phyloP scores from a whole-genome alignment of 1,284 basidiomycete genomes.

The Ustilago nuda region DNA sequence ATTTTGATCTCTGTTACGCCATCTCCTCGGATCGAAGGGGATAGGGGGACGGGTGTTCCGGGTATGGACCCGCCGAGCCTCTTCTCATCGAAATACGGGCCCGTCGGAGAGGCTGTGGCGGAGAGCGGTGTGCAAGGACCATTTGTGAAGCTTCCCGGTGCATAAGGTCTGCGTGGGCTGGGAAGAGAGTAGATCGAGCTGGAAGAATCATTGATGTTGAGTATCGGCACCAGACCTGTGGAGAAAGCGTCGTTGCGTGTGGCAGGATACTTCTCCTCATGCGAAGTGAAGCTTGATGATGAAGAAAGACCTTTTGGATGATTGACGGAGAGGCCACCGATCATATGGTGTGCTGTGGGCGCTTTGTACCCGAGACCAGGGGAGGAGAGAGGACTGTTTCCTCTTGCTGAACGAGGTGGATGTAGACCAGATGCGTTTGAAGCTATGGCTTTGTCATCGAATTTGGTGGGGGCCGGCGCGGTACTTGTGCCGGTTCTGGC shows the following conservation, averaged over 20 bases:
- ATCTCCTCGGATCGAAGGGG: slow-evolving; percentile 9
- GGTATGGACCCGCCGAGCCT: slow-evolving; percentile 9
- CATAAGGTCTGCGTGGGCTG: slow-evolving; percentile 32
- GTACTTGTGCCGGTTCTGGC: not conserved
- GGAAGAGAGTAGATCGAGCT: slow-evolving; percentile 23
- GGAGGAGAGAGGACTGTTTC: slow-evolving; percentile 13
- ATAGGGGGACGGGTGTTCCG: slow-evolving; percentile 9
- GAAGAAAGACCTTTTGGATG: slow-evolving; percentile 27
- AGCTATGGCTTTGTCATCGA: not conserved
- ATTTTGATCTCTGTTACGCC: slow-evolving; percentile 27
- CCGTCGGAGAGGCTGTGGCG: slow-evolving; percentile 17
- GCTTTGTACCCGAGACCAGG: slow-evolving; percentile 16
- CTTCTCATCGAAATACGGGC: slow-evolving; percentile 40
- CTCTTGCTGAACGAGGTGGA: not conserved
- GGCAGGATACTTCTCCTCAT: slow-evolving; percentile 32
- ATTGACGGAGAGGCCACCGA: slow-evolving; percentile 21
- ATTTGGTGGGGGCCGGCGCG: not conserved
- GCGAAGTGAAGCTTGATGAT: slow-evolving; percentile 21
- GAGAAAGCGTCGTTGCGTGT: slow-evolving; percentile 29
- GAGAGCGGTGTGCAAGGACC: slow-evolving; percentile 28
- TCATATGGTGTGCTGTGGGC: slow-evolving; percentile 21
- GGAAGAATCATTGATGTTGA: slow-evolving; percentile 28
- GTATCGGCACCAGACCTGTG: slow-evolving; percentile 31
- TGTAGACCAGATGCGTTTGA: not conserved
- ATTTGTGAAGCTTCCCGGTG: slow-evolving; percentile 40